These are phyloP conservation scores for Sporisorium graminicola DNA, from an alignment of 1,284 basidiomycete genomes.

Conservation along the genomic window DNA sequence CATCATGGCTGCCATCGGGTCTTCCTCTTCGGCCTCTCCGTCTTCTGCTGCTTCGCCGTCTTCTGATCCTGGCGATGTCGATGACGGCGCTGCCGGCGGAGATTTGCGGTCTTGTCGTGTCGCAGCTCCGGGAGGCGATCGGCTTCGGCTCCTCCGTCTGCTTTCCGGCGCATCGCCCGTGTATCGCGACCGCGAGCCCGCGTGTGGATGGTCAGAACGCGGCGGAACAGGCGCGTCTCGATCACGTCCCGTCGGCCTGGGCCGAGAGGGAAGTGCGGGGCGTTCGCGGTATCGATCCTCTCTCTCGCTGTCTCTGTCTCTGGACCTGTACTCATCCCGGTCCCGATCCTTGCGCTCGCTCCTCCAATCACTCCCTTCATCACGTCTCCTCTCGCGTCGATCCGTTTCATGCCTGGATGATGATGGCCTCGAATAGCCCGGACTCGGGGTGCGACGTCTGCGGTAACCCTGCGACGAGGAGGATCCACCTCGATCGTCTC, in stretches of 20 bases:
- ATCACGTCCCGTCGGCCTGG: constrained; percentile 16
- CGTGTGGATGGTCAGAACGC: constrained; percentile 1
- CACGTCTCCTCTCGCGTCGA: constrained; percentile 17
- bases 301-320: constrained; percentile 17
- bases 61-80: not conserved
- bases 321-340: constrained; percentile 13
- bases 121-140: constrained; percentile 4
- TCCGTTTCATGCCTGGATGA: constrained; percentile 9
- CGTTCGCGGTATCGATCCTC: constrained; percentile 15
- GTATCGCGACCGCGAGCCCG: not conserved
- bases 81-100: not conserved
- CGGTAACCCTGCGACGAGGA: constrained; percentile 16
- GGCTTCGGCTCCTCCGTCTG: constrained; percentile 8
- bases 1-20: constrained; percentile 87
- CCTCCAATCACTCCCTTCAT: constrained; percentile 13
- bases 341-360: not conserved
- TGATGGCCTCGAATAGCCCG: constrained; percentile 5
- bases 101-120: not conserved
- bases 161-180: not conserved
- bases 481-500: constrained; percentile 16
- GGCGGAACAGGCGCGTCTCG: not conserved
- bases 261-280: constrained; percentile 19
- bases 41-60: constrained; percentile 12
- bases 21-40: constrained; percentile 53
- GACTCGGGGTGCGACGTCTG: constrained; percentile 30